phyloP scores from a whole-genome alignment of 1,284 basidiomycete species.

The Irpex sp. region DNA sequence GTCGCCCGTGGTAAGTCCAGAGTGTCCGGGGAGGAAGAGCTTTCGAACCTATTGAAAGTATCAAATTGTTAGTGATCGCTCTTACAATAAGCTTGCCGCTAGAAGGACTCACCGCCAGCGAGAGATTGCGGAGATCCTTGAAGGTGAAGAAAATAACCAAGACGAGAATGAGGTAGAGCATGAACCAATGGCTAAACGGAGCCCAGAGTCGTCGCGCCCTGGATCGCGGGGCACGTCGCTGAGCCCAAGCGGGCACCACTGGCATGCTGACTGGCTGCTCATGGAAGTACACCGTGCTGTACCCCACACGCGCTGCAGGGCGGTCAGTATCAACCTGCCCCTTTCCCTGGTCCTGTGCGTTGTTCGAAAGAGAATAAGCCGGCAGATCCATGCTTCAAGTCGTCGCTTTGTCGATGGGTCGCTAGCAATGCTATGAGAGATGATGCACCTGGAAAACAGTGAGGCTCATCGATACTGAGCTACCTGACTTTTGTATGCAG shows the following conservation, averaged over 20 bases:
- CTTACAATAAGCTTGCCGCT: not conserved
- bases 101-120: not conserved
- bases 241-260: not conserved
- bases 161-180: not conserved
- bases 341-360: not conserved
- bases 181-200: not conserved
- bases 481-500: not conserved
- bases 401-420: not conserved
- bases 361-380: not conserved
- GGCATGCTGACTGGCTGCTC: not conserved
- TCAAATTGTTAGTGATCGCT: not conserved
- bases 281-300: not conserved
- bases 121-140: not conserved
- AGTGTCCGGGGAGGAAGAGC: not conserved
- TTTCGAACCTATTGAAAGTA: not conserved
- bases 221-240: not conserved
- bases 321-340: not conserved
- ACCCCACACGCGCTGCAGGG: not conserved
- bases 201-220: not conserved
- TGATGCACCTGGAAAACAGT: not conserved
- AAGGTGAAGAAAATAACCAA: not conserved
- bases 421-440: not conserved
- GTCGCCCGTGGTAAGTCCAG: not conserved
- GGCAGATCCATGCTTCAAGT: not conserved
- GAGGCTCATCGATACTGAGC: not conserved